Evolutionary conservation across 2,329 filamentous ascomycete genomes (phyloP).

Genomic region (Ambrosiella beaveri): DNA sequence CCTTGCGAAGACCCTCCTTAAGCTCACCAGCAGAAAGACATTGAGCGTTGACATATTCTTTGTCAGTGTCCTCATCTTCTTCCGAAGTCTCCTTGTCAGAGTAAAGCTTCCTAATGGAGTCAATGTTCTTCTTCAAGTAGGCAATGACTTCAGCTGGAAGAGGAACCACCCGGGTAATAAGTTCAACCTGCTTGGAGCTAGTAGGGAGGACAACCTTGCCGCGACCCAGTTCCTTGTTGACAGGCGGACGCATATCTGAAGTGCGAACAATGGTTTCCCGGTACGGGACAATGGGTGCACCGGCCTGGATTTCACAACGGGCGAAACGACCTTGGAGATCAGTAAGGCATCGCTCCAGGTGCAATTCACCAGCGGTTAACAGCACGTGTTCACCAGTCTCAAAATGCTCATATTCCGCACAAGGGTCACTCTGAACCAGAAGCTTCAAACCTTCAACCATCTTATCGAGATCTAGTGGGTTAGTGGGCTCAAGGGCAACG

Average conservation of each 20-base stretch:
- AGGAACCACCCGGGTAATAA: constrained; percentile 62
- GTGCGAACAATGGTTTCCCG: constrained; percentile 77
- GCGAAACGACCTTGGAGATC: constrained; percentile 88
- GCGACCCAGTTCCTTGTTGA: constrained; percentile 69
- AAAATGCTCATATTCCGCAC: constrained; percentile 87
- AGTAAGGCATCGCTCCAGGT: constrained; percentile 83
- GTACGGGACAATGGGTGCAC: constrained; percentile 88
- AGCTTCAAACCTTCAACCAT: constrained; percentile 81
- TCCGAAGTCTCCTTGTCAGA: constrained; percentile 36
- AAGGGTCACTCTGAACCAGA: constrained; percentile 87
- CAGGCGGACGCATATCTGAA: constrained; percentile 81
- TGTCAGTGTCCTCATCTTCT: constrained; percentile 23
- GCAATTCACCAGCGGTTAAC: constrained; percentile 80
- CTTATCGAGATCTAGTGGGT: constrained; percentile 79
- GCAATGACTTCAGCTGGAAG: constrained; percentile 64
- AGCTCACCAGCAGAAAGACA: constrained; percentile 59
- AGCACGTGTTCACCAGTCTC: constrained; percentile 89
- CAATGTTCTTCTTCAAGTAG: constrained; percentile 65
- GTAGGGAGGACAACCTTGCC: constrained; percentile 62
- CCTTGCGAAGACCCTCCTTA: constrained; percentile 49
- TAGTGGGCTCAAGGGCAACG: constrained; percentile 83
- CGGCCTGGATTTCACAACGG: constrained; percentile 83
- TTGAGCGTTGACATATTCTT: constrained; percentile 40
- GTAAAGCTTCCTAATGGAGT: constrained; percentile 64
- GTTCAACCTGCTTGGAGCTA: constrained; percentile 67